Base-by-base conservation (phyloP, 257 asterid species). In the Voacanga thouarsii region DNA sequence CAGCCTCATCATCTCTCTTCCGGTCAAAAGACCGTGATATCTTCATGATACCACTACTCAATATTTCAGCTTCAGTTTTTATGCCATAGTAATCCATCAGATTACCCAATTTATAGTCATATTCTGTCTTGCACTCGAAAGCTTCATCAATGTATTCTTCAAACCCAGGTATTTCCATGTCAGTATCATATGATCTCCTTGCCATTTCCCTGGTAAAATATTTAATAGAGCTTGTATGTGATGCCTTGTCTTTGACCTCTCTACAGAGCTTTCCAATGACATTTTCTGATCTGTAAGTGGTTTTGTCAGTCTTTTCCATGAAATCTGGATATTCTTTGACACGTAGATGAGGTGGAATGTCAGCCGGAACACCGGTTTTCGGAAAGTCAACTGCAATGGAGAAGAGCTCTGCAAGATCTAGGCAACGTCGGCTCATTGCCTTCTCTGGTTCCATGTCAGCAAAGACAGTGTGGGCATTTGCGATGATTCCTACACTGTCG, bases 341-440 rank as follows among this genome's bases (percentile, higher is more conserved):
- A 4, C 97, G 97, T 15, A 94, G 78, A 37, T 87, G 24, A 41
- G 94, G 26, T 7, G 99, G 96, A 77, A 94, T 91, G 82, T 80
- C 91, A 5, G 99, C 99, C 0, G 99, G 97, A 75, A 94, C 76
- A 15, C 97, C 99, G 0, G 99, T 94, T 78, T 92, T 92, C 0
- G 97, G 96, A 37, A 94, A 94, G 81, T 92, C 99, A 19, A 94
- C 98, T 16, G 98, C 98, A 3, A 91, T 85, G 0, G 99, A 90
- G 85, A 80, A 87, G 63, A 94, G 80, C 73, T 51, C 49, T n/a
- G 98, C 96, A 18, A 94, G 90, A 83, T 89, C 84, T 49, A 86
- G 6, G 77, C 99, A 94, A 4, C 80, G 87, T 0, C 69, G 7
- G 75, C 97, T 87, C 78, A 83, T 72, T 41, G 97, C 98, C 90